phyloP scores from a whole-genome alignment of 1,284 basidiomycete species.

The Ustilago bromivora region DNA sequence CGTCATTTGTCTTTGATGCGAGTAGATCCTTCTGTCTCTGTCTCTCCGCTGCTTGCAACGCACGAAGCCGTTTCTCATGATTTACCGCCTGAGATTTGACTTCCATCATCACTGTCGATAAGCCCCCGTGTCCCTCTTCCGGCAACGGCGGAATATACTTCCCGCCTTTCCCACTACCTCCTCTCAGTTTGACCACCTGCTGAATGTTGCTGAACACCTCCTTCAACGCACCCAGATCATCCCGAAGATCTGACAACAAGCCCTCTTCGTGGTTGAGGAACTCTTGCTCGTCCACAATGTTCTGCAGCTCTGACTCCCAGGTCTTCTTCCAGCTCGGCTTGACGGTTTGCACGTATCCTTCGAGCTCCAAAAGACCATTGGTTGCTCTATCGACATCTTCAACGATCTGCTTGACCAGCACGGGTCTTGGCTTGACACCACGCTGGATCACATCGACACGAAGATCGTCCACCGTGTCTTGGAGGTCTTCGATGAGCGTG shows the following conservation, averaged over 20 bases:
- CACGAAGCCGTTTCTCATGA: conserved; percentile 67
- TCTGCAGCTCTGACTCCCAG: conserved; percentile 94
- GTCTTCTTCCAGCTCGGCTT: conserved; percentile 99
- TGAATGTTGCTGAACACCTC: conserved; percentile 68
- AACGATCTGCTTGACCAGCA: conserved; percentile 79
- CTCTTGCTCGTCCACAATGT: conserved; percentile 96
- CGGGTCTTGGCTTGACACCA: conserved; percentile 84
- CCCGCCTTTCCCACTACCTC: conserved; percentile 42
- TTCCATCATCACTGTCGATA: conserved; percentile 68
- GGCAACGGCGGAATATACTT: conserved; percentile 66
- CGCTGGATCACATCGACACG: conserved; percentile 92
- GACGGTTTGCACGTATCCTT: conserved; percentile 86
- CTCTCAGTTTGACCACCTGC: conserved; percentile 67
- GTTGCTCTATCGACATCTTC: conserved; percentile 80
- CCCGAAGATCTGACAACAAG: conserved; percentile 62
- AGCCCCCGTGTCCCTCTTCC: conserved; percentile 65
- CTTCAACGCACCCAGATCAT: conserved; percentile 62
- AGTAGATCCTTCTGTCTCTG: conserved; percentile 60
- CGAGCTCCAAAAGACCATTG: conserved; percentile 80
- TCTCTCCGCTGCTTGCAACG: conserved; percentile 65
- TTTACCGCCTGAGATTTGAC: conserved; percentile 66
- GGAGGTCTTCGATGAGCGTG: conserved; percentile 91
- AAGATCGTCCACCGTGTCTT: conserved; percentile 89
- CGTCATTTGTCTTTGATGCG: conserved; percentile 58
- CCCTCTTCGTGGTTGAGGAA: conserved; percentile 76